These are phyloP conservation scores for Mycena rosella DNA, from an alignment of 768 basidiomycete genomes.

Conservation along the genomic window DNA sequence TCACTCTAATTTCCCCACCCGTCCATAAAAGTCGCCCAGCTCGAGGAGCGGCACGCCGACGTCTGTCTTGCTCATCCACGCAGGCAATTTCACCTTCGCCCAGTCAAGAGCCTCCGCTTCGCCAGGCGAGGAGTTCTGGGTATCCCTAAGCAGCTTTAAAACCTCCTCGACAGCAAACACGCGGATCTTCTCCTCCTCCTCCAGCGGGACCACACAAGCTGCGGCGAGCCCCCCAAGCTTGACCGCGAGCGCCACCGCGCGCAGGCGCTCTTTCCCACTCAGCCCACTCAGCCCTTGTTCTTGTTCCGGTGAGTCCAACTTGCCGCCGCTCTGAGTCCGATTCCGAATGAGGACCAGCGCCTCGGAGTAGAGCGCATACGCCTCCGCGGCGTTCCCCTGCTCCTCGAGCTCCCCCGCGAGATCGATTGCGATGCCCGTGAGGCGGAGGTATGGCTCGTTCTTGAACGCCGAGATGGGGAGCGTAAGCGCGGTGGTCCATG, in stretches of 20 bases:
- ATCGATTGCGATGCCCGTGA: constrained; percentile 62
- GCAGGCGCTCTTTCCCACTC: constrained; percentile 31
- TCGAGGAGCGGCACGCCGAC: constrained; percentile 62
- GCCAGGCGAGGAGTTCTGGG: constrained; percentile 2
- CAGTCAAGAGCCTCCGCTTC: constrained; percentile 42
- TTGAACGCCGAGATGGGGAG: constrained; percentile 43
- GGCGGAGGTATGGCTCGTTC: constrained; percentile 60
- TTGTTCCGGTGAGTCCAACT: no score
- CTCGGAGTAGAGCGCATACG: constrained; percentile 25
- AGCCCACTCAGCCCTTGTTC: constrained; percentile 19
- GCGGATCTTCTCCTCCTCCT: constrained; percentile 25
- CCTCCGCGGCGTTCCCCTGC: constrained; percentile 36
- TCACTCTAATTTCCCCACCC: constrained; percentile 55
- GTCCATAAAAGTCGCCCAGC: constrained; percentile 59
- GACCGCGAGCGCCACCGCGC: constrained; percentile 30
- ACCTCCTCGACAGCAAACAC: constrained; percentile 33
- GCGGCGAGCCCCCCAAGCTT: constrained; percentile 32
- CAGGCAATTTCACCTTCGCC: constrained; percentile 58
- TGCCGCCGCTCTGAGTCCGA: no score
- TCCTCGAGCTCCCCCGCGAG: constrained; percentile 59
- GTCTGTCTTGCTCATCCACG: constrained; percentile 60
- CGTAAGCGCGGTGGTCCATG: constrained; percentile 56
- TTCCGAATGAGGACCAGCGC: constrained; percentile 26
- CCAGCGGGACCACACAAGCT: neutral
- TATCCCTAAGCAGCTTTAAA: constrained; percentile 24